These are phyloP conservation scores for Monascus purpureus DNA, from an alignment of 495 filamentous ascomycete species.

Conservation along the genomic window DNA sequence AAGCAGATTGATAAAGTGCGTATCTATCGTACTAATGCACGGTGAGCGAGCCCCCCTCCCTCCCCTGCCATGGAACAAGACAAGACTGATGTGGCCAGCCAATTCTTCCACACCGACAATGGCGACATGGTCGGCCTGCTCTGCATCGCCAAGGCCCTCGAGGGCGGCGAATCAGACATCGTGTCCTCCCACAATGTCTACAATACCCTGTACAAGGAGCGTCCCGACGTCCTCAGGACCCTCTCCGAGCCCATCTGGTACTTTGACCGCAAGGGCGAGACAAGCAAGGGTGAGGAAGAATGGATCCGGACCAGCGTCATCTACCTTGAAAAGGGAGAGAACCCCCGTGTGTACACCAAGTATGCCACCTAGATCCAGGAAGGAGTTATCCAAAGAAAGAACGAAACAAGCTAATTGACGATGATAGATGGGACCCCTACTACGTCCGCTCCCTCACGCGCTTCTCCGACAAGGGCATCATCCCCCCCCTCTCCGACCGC, in stretches of 20 bases:
- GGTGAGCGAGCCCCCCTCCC: constrained; percentile 32
- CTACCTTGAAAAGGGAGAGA: constrained; percentile 48
- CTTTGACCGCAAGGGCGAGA: constrained; percentile 88
- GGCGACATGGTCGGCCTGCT: constrained; percentile 75
- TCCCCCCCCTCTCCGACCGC: constrained; percentile 49
- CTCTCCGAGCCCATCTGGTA: constrained; percentile 76
- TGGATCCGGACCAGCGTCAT: constrained; percentile 63
- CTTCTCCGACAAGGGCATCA: constrained; percentile 50
- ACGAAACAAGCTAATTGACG: too few relatives aligned
- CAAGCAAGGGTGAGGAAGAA: constrained; percentile 54
- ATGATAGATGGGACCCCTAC: constrained; percentile 76
- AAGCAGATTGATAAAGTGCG: constrained; percentile 68
- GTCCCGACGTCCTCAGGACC: constrained; percentile 64
- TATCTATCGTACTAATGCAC: constrained; percentile 79
- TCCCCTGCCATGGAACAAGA: neutral
- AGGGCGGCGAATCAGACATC: constrained; percentile 78
- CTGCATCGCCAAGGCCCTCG: constrained; percentile 62
- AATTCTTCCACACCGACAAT: constrained; percentile 75
- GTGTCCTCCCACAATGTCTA: constrained; percentile 69
- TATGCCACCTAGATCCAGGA: constrained; percentile 7
- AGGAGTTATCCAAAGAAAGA: neutral
- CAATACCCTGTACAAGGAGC: constrained; percentile 60
- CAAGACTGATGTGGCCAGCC: constrained; percentile 27
- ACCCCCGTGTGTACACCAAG: constrained; percentile 42
- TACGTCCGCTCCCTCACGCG: constrained; percentile 53